phyloP scores from a whole-genome alignment of 495 filamentous ascomycete species.

The Xylaria intraflava region DNA sequence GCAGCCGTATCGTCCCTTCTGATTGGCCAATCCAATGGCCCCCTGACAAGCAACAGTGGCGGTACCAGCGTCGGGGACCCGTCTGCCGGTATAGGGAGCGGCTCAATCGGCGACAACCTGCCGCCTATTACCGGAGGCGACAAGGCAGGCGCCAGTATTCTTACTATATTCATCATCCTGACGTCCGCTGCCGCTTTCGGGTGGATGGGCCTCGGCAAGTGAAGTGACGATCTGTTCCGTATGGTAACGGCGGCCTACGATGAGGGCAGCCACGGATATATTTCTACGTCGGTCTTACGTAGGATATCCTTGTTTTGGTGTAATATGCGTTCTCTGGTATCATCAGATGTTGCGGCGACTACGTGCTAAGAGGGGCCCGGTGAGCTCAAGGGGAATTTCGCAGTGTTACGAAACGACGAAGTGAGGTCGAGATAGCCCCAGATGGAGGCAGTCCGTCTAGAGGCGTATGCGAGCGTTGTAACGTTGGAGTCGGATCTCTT shows the following conservation, averaged over 20 bases:
- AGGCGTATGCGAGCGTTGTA: too few species aligned
- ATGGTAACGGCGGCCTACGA: not conserved
- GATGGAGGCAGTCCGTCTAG: too few species aligned
- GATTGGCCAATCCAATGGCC: slow-evolving; percentile 31
- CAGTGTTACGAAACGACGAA: too few species aligned
- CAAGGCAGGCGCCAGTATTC: slow-evolving; percentile 48
- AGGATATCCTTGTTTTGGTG: not conserved
- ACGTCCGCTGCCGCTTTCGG: slow-evolving; percentile 20
- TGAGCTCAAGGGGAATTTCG: too few species aligned
- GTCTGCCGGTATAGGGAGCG: slow-evolving; percentile 43
- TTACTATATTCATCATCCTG: slow-evolving; percentile 41
- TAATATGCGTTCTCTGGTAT: not conserved
- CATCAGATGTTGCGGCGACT: too few species aligned
- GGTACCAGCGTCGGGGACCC: slow-evolving; percentile 57
- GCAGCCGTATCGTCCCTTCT: slow-evolving; percentile 43
- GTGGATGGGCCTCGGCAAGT: slow-evolving; percentile 23
- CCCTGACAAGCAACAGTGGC: slow-evolving; percentile 46
- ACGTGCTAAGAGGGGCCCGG: too few species aligned
- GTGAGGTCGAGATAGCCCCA: too few species aligned
- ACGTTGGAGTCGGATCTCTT: too few species aligned
- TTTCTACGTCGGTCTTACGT: not conserved
- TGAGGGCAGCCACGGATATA: too few species aligned
- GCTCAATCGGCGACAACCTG: slow-evolving; percentile 16
- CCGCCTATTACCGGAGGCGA: slow-evolving; percentile 45
- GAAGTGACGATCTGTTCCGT: not conserved